These are phyloP conservation scores for Colletotrichum orchidophilum DNA, from an alignment of 2,329 filamentous ascomycete species.

Conservation along the genomic window DNA sequence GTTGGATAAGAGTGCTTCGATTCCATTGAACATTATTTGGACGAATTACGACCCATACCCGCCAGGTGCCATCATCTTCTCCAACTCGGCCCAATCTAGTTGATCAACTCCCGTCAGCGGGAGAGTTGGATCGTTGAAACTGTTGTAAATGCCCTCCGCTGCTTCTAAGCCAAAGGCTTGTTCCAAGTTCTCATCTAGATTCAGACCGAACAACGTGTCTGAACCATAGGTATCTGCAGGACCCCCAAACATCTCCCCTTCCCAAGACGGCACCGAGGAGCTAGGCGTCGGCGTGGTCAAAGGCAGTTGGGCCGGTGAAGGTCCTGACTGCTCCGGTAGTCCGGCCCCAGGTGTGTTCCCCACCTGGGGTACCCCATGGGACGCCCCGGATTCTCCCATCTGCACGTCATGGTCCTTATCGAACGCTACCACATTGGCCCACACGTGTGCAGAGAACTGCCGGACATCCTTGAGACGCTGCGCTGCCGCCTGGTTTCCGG, in stretches of 20 bases:
- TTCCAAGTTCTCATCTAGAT: slow-evolving; percentile 35
- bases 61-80: slow-evolving; percentile 38
- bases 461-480: slow-evolving; percentile 38
- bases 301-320: slow-evolving; percentile 9
- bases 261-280: slow-evolving; percentile 27
- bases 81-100: slow-evolving; percentile 41
- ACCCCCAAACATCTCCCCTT: slow-evolving; percentile 29
- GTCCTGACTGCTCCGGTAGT: neutral
- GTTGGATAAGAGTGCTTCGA: neutral
- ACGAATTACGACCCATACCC: slow-evolving; percentile 13
- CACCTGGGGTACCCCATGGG: slow-evolving; percentile 4
- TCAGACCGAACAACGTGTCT: slow-evolving; percentile 33
- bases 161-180: slow-evolving; percentile 38
- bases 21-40: neutral
- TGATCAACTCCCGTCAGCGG: slow-evolving; percentile 43
- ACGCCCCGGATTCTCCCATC: slow-evolving; percentile 35
- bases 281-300: slow-evolving; percentile 22
- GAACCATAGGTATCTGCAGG: slow-evolving; percentile 17
- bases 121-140: slow-evolving; percentile 41
- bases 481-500: slow-evolving; percentile 39
- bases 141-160: slow-evolving; percentile 39
- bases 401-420: slow-evolving; percentile 28
- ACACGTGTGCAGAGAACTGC: slow-evolving; percentile 41
- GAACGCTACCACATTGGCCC: slow-evolving; percentile 36
- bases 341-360: neutral